Percentiles rank a stretch among this genome's conserved stretches.
Evolutionary conservation across 441 rosid species (phyloP).

Genomic region (Euphorbia celastroides): DNA sequence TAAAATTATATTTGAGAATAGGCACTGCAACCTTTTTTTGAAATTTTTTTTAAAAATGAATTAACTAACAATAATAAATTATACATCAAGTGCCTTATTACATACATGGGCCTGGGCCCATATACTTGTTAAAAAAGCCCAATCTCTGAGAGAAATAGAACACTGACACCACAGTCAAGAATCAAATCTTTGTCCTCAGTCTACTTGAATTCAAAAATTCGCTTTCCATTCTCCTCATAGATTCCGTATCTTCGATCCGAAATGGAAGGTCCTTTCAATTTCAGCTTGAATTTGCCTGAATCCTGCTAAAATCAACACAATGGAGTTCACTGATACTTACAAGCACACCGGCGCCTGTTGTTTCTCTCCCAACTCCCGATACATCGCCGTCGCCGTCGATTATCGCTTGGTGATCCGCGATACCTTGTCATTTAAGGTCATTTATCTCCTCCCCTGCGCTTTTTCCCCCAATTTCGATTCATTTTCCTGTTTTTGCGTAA

Average conservation of each 20-base stretch:
- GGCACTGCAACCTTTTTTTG: too few relatives aligned
- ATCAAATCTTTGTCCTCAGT: neutral
- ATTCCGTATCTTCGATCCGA: neutral
- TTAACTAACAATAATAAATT: too few relatives aligned
- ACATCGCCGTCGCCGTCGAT: constrained; percentile 85
- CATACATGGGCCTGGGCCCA: neutral
- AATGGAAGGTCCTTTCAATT: neutral
- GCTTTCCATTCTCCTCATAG: neutral
- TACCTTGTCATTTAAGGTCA: constrained; percentile 74
- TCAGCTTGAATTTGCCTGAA: neutral
- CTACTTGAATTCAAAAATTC: neutral
- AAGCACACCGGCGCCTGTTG: constrained; percentile 85
- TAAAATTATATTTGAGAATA: too few relatives aligned
- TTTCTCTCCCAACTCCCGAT: constrained; percentile 89
- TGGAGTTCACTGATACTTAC: constrained; percentile 92
- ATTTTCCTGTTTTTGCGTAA: neutral
- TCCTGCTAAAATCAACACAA: constrained; percentile 16
- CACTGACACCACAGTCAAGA: neutral
- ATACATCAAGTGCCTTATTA: too few relatives aligned
- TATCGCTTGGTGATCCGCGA: constrained; percentile 91
- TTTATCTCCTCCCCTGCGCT: neutral
- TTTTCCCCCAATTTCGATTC: neutral
- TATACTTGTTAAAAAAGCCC: neutral
- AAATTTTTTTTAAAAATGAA: too few relatives aligned
- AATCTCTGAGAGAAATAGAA: neutral